A percentile compares a stretch with the other conserved stretches of the same genome.
phyloP scores from a whole-genome alignment of 371 early-diverging fungal genomes.

The Fennellomyces sp. region DNA sequence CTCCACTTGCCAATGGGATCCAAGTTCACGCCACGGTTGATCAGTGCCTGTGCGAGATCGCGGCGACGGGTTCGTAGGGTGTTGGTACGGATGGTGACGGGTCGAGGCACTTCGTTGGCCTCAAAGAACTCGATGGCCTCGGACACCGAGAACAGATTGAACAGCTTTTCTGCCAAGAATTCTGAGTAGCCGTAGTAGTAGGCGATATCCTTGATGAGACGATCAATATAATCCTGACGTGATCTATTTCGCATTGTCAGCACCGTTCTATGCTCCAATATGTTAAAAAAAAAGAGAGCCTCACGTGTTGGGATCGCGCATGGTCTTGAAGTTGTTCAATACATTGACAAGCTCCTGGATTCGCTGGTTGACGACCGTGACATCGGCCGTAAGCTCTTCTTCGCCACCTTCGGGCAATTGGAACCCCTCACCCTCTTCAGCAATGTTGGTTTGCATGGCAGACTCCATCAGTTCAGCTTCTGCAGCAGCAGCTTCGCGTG shows the following conservation, averaged over 20 bases:
- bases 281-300: background rate
- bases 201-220: conserved; percentile 86
- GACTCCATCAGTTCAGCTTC: conserved; percentile 76
- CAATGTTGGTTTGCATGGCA: conserved; percentile 77
- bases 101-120: conserved; percentile 98
- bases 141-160: conserved; percentile 87
- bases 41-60: conserved; percentile 94
- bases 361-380: conserved; percentile 78
- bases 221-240: conserved; percentile 84
- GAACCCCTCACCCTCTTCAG: conserved; percentile 70
- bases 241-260: conserved; percentile 37
- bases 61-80: conserved; percentile 94
- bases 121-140: conserved; percentile 98
- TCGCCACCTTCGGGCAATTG: conserved; percentile 74
- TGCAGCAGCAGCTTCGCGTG: conserved; percentile 58
- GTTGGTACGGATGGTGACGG: conserved; percentile 97
- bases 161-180: conserved; percentile 91
- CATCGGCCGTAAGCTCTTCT: conserved; percentile 64
- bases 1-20: conserved; percentile 97
- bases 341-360: conserved; percentile 90
- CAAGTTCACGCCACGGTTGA: conserved; percentile 97
- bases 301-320: conserved; percentile 75
- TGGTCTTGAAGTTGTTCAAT: conserved; percentile 83
- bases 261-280: background rate
- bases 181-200: conserved; percentile 96